Percentiles rank a stretch among this genome's conserved stretches.
Evolutionary conservation across 352 stramenopile genomes (phyloP).

Genomic region (Pythium rishiriense): DNA sequence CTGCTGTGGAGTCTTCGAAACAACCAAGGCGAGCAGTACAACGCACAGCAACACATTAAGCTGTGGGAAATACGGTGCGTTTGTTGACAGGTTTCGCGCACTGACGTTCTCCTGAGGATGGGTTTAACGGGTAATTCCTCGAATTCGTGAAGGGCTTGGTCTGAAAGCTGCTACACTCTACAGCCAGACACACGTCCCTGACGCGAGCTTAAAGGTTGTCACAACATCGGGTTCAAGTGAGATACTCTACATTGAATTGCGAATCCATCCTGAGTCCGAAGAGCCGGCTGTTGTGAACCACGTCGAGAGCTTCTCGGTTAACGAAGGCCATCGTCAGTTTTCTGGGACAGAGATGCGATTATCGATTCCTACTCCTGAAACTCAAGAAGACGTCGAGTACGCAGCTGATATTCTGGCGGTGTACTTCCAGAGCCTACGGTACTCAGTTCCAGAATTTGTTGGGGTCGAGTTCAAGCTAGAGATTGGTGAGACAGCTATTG

Average conservation of each 20-base stretch:
- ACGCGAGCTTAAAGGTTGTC: slow-evolving; percentile 54
- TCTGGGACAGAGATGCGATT: slow-evolving; percentile 81
- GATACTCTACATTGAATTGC: slow-evolving; percentile 68
- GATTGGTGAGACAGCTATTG: slow-evolving; percentile 35
- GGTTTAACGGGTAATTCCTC: background rate
- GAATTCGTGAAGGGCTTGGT: slow-evolving; percentile 45
- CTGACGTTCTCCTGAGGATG: background rate
- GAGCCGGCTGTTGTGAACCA: slow-evolving; percentile 62
- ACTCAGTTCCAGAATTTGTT: slow-evolving; percentile 52
- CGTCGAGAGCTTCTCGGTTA: slow-evolving; percentile 55
- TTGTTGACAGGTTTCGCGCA: no score
- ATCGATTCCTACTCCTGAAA: slow-evolving; percentile 46
- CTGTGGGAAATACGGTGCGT: slow-evolving; percentile 66
- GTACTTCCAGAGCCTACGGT: slow-evolving; percentile 75
- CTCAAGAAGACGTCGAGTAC: slow-evolving; percentile 35
- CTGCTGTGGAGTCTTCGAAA: slow-evolving; percentile 73
- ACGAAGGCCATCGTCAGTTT: slow-evolving; percentile 64
- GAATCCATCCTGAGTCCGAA: slow-evolving; percentile 63
- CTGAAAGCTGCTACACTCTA: slow-evolving; percentile 79
- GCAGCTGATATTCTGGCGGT: slow-evolving; percentile 48
- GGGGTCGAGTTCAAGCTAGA: slow-evolving; percentile 62
- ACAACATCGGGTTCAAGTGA: slow-evolving; percentile 61
- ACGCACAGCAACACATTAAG: slow-evolving; percentile 16
- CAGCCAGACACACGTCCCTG: slow-evolving; percentile 49
- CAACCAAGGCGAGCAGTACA: slow-evolving; percentile 40